These are phyloP conservation scores for Ceratocystis papillata DNA, from an alignment of 2,329 filamentous ascomycete genomes.

Conservation along the genomic window DNA sequence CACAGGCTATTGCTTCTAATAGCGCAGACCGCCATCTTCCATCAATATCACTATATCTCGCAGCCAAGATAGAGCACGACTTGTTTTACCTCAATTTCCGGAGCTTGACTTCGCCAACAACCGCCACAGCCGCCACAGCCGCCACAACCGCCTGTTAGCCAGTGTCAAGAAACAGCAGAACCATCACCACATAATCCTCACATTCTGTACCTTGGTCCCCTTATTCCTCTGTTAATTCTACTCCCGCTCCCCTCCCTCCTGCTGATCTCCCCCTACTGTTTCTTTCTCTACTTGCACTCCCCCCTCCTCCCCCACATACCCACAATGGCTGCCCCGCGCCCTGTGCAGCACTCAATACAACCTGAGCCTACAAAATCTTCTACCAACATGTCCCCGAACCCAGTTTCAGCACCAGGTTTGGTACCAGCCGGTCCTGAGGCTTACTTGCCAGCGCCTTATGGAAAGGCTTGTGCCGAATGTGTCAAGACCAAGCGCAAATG, in stretches of 20 bases:
- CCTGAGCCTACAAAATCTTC: background rate
- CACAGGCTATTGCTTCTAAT: no score
- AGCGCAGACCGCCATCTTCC: no score
- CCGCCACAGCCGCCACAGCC: background rate
- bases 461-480: slow-evolving; percentile 36
- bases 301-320: background rate
- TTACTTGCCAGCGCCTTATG: slow-evolving; percentile 32
- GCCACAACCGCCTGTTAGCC: slow-evolving; percentile 1
- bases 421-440: slow-evolving; percentile 1
- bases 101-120: background rate
- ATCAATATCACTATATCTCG: no score
- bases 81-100: background rate
- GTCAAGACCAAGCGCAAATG: slow-evolving; percentile 39
- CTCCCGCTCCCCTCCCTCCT: background rate
- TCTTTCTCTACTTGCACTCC: background rate
- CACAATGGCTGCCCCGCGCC: background rate
- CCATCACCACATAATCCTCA: background rate
- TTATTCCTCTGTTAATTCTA: background rate
- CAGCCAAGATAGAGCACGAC: background rate
- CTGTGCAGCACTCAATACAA: background rate
- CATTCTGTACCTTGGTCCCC: background rate
- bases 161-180: background rate
- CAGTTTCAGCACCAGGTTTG: background rate
- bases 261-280: background rate
- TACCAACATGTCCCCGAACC: background rate